phyloP scores from a whole-genome alignment of 2,329 filamentous ascomycete species.

The Sporothrix variecibatus region DNA sequence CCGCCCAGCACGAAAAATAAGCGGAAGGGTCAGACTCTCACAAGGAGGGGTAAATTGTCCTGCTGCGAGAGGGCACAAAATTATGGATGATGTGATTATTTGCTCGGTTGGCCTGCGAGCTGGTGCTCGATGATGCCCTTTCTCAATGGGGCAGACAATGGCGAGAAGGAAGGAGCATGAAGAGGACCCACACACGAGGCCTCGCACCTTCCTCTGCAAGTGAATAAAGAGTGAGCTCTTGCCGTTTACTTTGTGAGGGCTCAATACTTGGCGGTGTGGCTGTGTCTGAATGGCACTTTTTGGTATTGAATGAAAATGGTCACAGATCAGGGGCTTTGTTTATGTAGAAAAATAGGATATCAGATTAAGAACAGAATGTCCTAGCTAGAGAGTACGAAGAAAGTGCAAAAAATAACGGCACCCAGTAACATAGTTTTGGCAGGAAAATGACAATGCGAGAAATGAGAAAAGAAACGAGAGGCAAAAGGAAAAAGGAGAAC shows the following conservation, averaged over 20 bases:
- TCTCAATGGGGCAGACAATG: not conserved
- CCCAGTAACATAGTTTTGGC: not conserved
- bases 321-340: not conserved
- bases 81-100: not conserved
- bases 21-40: not conserved
- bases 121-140: not conserved
- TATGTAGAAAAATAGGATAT: not conserved
- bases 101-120: not conserved
- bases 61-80: not conserved
- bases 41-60: not conserved
- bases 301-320: not conserved
- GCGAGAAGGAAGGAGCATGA: not conserved
- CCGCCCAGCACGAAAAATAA: not conserved
- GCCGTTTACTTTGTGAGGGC: not conserved
- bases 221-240: not conserved
- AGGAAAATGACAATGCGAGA: not conserved
- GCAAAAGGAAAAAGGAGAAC: not conserved
- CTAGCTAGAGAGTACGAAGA: slow-evolving; percentile 3
- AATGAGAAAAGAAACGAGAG: not conserved
- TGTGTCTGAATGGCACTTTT: not conserved
- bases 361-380: not conserved
- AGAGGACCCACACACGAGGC: not conserved
- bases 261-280: not conserved
- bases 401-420: slow-evolving; percentile 18
- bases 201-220: not conserved